A percentile compares a stretch with the other conserved stretches of the same genome.
phyloP scores from a whole-genome alignment of 176 grass and related monocot genomes.

The Bothriochloa decipiens region DNA sequence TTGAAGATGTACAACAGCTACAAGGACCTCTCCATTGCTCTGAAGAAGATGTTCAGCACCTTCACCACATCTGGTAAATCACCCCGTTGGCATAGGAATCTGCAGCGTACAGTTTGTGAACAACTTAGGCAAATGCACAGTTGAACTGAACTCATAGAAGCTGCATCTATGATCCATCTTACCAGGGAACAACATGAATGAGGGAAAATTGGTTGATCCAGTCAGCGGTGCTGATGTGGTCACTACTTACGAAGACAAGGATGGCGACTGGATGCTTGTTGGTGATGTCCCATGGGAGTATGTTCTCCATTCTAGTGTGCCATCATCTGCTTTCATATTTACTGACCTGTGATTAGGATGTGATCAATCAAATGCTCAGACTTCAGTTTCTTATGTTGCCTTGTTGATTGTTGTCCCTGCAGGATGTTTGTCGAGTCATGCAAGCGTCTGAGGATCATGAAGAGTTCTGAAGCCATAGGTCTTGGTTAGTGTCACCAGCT shows the following conservation, averaged over 20 bases:
- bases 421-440: constrained; percentile 99
- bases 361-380: neutral
- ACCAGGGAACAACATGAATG: constrained; percentile 56
- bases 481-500: constrained; percentile 66
- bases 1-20: constrained; percentile 91
- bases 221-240: constrained; percentile 77
- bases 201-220: constrained; percentile 66
- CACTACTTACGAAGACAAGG: constrained; percentile 95
- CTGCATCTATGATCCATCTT: constrained; percentile 3
- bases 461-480: constrained; percentile 93
- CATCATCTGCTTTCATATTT: constrained; percentile 23
- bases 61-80: constrained; percentile 64
- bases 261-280: constrained; percentile 96
- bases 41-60: constrained; percentile 89
- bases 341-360: constrained; percentile 23
- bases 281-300: constrained; percentile 98
- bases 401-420: constrained; percentile 38
- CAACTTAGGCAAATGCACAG: neutral
- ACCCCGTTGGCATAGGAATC: constrained; percentile 1
- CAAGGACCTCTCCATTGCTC: constrained; percentile 81
- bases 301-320: constrained; percentile 34
- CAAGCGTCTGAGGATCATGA: constrained; percentile 98
- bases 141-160: constrained; percentile 21
- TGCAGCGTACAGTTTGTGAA: constrained; percentile 22
- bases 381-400: constrained; percentile 31